phyloP scores from a whole-genome alignment of 225 moss, liverwort and hornwort genomes.

The Antitrichia curtipendula region DNA sequence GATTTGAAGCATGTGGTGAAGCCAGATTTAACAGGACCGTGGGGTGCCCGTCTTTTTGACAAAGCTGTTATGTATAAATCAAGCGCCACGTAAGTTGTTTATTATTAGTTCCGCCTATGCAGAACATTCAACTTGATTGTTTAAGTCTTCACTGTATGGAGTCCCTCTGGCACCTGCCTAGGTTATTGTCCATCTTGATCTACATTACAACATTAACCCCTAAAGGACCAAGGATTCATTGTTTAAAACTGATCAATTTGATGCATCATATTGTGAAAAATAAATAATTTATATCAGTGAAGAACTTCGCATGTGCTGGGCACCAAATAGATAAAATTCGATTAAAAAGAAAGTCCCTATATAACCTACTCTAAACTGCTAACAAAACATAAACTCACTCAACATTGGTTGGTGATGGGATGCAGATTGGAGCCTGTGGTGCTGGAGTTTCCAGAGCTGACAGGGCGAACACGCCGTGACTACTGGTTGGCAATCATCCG shows the following conservation, averaged over 20 bases:
- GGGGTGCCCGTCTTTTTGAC: slow-evolving; percentile 98
- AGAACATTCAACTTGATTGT: background rate
- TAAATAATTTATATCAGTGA: background rate
- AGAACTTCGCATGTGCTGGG: background rate
- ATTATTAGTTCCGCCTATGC: background rate
- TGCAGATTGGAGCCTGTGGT: slow-evolving; percentile 75
- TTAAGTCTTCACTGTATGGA: background rate
- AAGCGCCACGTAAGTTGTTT: slow-evolving; percentile 61
- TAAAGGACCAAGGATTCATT: background rate
- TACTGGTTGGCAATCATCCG: slow-evolving; percentile 90
- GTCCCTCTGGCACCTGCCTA: background rate
- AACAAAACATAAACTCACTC: no score
- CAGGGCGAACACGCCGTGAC: slow-evolving; percentile 83
- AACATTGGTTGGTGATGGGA: background rate
- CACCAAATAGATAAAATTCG: background rate
- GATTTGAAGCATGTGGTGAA: slow-evolving; percentile 86
- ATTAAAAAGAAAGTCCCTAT: background rate
- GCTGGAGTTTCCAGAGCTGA: slow-evolving; percentile 90
- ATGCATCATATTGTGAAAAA: background rate
- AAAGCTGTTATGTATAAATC: slow-evolving; percentile 99
- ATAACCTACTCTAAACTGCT: background rate
- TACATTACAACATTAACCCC: background rate
- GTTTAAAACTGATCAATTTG: background rate
- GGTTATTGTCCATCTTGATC: background rate
- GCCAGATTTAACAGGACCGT: slow-evolving; percentile 93